A percentile compares a stretch with the other conserved stretches of the same genome.
phyloP scores from a whole-genome alignment of 179 eudicot genomes.

The Monotropa hypopitys region DNA sequence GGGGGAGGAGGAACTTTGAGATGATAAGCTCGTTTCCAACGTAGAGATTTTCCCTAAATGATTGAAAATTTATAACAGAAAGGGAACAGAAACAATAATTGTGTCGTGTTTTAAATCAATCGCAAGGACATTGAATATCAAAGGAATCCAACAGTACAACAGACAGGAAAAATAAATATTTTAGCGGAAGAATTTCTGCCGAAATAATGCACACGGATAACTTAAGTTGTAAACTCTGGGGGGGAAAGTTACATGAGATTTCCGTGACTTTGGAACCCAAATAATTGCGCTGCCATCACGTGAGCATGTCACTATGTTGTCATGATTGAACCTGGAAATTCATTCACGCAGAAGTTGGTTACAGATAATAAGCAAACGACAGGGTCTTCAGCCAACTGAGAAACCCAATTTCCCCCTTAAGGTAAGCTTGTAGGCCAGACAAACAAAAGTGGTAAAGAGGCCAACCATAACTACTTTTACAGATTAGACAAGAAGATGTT shows the following conservation, averaged over 20 bases:
- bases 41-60: conserved; percentile 71
- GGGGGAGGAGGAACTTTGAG: conserved; percentile 99
- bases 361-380: background rate
- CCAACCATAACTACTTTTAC: background rate
- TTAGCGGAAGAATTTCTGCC: background rate
- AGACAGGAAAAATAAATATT: background rate
- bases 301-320: conserved; percentile 94
- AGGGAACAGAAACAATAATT: conserved; percentile 1
- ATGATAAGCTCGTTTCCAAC: conserved; percentile 91
- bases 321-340: conserved; percentile 65
- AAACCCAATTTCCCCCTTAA: background rate
- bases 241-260: conserved; percentile 56
- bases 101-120: background rate
- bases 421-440: background rate
- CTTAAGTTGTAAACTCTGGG: background rate
- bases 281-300: conserved; percentile 99
- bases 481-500: background rate
- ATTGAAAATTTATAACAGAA: background rate
- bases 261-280: conserved; percentile 89
- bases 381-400: background rate
- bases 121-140: background rate
- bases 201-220: background rate
- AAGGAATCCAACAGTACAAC: background rate
- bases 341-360: conserved; percentile 1
- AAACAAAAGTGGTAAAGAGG: background rate